Conservation (phyloP, 306 rosid species). For the Quercus gilva region DNA sequence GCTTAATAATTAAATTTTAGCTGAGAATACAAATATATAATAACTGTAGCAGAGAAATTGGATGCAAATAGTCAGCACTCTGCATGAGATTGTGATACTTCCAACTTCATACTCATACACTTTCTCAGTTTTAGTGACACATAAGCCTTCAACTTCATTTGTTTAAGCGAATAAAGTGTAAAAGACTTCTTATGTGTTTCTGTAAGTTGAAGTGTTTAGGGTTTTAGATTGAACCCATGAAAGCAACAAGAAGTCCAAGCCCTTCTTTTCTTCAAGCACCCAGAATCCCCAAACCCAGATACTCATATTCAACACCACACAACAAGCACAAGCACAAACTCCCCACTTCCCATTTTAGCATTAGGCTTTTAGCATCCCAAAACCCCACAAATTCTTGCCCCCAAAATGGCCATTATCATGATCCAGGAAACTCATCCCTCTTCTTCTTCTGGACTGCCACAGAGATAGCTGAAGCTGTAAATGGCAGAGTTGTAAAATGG, state of each 20-base stretch:
- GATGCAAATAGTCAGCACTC: too few relatives aligned
- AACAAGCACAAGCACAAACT: not conserved
- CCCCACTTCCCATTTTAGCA: not conserved
- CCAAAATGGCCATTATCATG: not conserved
- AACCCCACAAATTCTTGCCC: not conserved
- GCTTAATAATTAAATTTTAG: too few relatives aligned
- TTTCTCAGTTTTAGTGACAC: too few relatives aligned
- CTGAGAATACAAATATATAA: too few relatives aligned
- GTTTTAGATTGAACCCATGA: not conserved
- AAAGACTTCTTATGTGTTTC: not conserved
- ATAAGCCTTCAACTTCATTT: too few relatives aligned
- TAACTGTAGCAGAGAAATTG: too few relatives aligned
- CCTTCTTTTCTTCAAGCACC: not conserved
- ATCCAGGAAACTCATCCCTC: not conserved
- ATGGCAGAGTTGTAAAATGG: conserved; percentile 25
- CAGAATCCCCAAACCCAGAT: not conserved
- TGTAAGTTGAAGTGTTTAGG: not conserved
- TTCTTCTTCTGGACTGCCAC: conserved; percentile 17
- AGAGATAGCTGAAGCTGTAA: conserved; percentile 33
- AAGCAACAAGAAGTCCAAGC: not conserved
- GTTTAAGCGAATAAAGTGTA: too few relatives aligned
- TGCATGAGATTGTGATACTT: too few relatives aligned
- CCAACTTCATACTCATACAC: too few relatives aligned
- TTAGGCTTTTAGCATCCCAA: not conserved
- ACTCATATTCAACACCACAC: not conserved